Evolutionary conservation across 208 protist genomes (phyloP).

Genomic region (Acanthamoeba royreba): DNA sequence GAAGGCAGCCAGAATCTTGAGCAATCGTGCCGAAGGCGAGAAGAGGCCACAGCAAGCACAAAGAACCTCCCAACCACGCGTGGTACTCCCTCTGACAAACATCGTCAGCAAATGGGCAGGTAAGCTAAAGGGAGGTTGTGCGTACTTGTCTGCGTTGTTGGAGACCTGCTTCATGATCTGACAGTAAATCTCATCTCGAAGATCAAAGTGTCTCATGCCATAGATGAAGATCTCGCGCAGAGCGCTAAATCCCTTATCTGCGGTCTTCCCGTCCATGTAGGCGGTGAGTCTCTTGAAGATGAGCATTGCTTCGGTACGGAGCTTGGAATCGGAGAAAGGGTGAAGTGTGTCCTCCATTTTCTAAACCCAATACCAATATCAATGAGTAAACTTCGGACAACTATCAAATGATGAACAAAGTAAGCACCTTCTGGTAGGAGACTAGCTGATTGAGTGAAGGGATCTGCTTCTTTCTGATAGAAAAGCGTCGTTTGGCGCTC

Average conservation of each 20-base stretch:
- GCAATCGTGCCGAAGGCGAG: background rate
- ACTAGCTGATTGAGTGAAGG: background rate
- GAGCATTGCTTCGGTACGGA: background rate
- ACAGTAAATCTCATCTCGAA: conserved; percentile 28
- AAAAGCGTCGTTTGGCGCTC: background rate
- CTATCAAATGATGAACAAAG: too few relatives aligned
- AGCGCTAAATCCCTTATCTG: background rate
- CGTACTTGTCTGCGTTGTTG: conserved; percentile 11
- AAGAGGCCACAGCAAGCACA: conserved; percentile 20
- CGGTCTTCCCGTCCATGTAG: conserved; percentile 7
- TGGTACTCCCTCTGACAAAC: background rate
- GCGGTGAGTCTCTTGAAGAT: background rate
- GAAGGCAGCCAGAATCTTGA: background rate
- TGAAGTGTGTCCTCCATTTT: background rate
- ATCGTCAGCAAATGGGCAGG: too few relatives aligned
- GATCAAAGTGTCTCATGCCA: background rate
- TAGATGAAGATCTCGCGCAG: background rate
- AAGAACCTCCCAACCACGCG: background rate
- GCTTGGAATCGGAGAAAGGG: background rate
- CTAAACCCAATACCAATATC: too few relatives aligned
- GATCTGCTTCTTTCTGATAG: background rate
- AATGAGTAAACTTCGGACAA: too few relatives aligned
- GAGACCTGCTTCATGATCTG: conserved; percentile 28
- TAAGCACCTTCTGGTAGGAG: background rate
- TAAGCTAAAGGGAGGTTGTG: background rate